Conservation (phyloP, 2,329 filamentous ascomycete genomes). For the Dothiorella sarmentorum region DNA sequence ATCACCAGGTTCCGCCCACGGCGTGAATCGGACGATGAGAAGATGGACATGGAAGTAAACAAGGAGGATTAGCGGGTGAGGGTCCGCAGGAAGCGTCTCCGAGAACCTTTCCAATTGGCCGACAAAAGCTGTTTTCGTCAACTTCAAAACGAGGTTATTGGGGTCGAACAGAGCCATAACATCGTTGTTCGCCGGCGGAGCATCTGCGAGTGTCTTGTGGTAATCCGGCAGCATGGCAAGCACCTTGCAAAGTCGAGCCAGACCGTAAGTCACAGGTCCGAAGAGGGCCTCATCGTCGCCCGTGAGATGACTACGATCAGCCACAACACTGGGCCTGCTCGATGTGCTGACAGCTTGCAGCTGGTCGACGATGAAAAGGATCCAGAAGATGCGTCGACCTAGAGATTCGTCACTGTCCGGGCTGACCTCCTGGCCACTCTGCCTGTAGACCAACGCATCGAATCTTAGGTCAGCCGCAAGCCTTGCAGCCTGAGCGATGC, state of each 20-base stretch:
- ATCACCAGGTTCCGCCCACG: slow-evolving; percentile 27
- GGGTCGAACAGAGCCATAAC: slow-evolving; percentile 25
- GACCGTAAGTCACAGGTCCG: slow-evolving; percentile 28
- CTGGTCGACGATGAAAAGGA: slow-evolving; percentile 36
- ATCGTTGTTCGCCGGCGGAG: slow-evolving; percentile 23
- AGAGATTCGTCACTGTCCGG: slow-evolving; percentile 31
- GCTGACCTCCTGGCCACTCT: slow-evolving; percentile 20
- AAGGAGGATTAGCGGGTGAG: slow-evolving; percentile 32
- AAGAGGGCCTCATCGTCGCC: slow-evolving; percentile 12
- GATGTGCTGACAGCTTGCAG: slow-evolving; percentile 35
- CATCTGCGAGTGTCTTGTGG: slow-evolving; percentile 28
- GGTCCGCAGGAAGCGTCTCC: slow-evolving; percentile 29
- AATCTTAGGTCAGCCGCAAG: not conserved
- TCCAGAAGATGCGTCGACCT: slow-evolving; percentile 36
- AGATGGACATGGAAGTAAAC: slow-evolving; percentile 36
- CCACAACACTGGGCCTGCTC: slow-evolving; percentile 32
- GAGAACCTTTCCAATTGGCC: slow-evolving; percentile 31
- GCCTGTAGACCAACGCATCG: slow-evolving; percentile 1
- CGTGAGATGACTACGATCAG: slow-evolving; percentile 29
- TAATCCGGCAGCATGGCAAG: slow-evolving; percentile 29
- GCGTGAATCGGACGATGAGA: slow-evolving; percentile 30
- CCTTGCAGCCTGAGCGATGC: not conserved
- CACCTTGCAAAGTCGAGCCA: slow-evolving; percentile 31
- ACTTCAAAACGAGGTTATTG: slow-evolving; percentile 24
- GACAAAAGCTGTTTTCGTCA: slow-evolving; percentile 30